Evolutionary conservation across 352 stramenopile genomes (phyloP), one percentile per base, ranked within the genome.

Genomic region (Lagenidium sp.): DNA sequence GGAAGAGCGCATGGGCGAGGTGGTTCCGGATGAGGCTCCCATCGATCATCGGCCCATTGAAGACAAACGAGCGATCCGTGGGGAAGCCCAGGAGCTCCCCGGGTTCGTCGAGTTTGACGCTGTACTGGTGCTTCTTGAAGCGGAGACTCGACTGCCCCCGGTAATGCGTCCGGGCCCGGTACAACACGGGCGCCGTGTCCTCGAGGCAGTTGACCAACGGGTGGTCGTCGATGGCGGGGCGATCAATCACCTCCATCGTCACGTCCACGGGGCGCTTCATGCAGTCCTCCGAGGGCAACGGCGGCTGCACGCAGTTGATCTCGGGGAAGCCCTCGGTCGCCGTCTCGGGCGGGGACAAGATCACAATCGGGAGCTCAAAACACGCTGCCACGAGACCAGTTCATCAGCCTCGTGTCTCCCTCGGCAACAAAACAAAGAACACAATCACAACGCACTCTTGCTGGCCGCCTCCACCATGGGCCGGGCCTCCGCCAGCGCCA

Each of bases 1-100:
- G 74, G 25, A 69, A 86, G 50, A 86, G 50, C 69, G 68, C 81
- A 26, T 86, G 74, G 19, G 74, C 74, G 7, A 86, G 46, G 38
- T 86, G 74, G 47, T 86, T 86, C 12, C 70, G 63, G 29, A 86
- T 57, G 23, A 86, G 53, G 25, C 60, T 82, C 15, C 52, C 60
- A 57, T 86, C 74, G 46, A 86, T 55, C 11, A 29, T 36, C 6
- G 51, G 51, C 11, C 51, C 51, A 23, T 60, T 44, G 18, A 60
- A 24, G 3, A 51, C 38, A 30, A 30, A 60, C 4, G 6, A 10
- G 11, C 38, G 44, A 20, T 60, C 51, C 10, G 20, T 21, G 24
- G 51, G 44, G 10, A 60, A 32, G 20, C 36, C 44, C 6, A 60
- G 20, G 18, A 60, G 37, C 19, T 18, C 7, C 11, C 12, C 15